phyloP scores from a whole-genome alignment of 2,329 filamentous ascomycete genomes.

The Epichloe aotearoae region DNA sequence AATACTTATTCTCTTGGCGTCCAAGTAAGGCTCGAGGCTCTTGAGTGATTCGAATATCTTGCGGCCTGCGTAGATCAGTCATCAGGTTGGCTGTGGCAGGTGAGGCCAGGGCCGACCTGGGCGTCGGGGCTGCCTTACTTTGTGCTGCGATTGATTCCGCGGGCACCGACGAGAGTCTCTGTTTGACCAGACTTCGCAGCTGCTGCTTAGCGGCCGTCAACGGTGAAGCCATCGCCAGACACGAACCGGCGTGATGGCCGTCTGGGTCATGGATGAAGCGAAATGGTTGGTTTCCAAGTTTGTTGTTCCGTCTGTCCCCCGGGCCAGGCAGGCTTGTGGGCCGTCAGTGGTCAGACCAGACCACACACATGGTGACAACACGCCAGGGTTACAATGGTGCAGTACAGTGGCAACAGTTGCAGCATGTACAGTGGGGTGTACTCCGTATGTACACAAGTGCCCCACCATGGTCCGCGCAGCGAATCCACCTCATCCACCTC shows the following conservation, averaged over 20 bases:
- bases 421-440: too few relatives aligned
- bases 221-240: conserved; percentile 3
- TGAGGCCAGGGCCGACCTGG: not conserved
- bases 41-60: conserved; percentile 52
- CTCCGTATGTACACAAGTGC: not conserved
- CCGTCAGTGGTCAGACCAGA: too few relatives aligned
- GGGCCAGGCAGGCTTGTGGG: too few relatives aligned
- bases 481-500: conserved; percentile 5
- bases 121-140: conserved; percentile 39
- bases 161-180: conserved; percentile 46
- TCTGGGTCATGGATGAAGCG: too few relatives aligned
- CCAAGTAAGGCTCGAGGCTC: conserved; percentile 57
- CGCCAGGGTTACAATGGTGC: too few relatives aligned
- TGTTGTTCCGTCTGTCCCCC: not conserved
- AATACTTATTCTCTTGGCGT: conserved; percentile 65
- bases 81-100: not conserved
- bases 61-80: conserved; percentile 37
- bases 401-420: too few relatives aligned
- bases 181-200: conserved; percentile 57
- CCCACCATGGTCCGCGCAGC: conserved; percentile 17
- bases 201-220: conserved; percentile 54
- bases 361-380: too few relatives aligned
- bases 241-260: not conserved
- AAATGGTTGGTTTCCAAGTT: too few relatives aligned
- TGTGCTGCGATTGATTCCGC: conserved; percentile 51